These are phyloP conservation scores for Clonostachys solani DNA, from an alignment of 2,329 filamentous ascomycete species.

Conservation along the genomic window DNA sequence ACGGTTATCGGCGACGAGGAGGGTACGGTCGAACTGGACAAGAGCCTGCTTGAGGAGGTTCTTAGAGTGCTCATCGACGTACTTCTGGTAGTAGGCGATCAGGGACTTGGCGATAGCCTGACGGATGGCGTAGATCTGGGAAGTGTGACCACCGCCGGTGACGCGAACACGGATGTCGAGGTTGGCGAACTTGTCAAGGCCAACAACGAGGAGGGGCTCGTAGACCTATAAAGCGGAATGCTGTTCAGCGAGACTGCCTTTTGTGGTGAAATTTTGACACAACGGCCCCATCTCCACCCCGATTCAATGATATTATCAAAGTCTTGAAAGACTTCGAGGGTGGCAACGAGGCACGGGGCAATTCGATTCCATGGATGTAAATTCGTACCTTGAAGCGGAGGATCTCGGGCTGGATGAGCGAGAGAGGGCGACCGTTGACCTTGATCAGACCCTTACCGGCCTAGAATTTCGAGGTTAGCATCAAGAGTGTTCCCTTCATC, in stretches of 20 bases:
- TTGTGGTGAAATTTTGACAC: no score
- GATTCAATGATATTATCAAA: no score
- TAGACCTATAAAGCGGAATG: conserved; percentile 62
- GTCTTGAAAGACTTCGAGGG: no score
- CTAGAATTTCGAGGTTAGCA: conserved; percentile 13
- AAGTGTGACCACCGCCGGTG: conserved; percentile 94
- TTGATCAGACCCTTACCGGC: conserved; percentile 75
- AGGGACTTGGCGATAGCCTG: conserved; percentile 90
- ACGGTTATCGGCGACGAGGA: conserved; percentile 98
- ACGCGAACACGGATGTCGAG: conserved; percentile 98
- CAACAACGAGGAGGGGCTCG: conserved; percentile 96
- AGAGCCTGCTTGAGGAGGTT: conserved; percentile 98
- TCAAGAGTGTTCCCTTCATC: not conserved
- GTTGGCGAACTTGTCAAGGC: conserved; percentile 93
- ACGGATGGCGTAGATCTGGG: conserved; percentile 96
- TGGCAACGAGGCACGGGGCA: no score
- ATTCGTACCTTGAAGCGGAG: conserved; percentile 87
- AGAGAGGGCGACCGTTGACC: conserved; percentile 96
- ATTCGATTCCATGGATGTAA: not conserved
- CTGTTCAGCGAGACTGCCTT: no score
- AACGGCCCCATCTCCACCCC: no score
- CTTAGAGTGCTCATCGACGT: conserved; percentile 99
- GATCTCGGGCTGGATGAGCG: conserved; percentile 92
- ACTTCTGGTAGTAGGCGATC: conserved; percentile 96
- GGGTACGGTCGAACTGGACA: conserved; percentile 91